Percentiles rank a stretch among this genome's conserved stretches.
Conservation (phyloP, 768 basidiomycete species). For the Lanmaoa pseudosensibilis region DNA sequence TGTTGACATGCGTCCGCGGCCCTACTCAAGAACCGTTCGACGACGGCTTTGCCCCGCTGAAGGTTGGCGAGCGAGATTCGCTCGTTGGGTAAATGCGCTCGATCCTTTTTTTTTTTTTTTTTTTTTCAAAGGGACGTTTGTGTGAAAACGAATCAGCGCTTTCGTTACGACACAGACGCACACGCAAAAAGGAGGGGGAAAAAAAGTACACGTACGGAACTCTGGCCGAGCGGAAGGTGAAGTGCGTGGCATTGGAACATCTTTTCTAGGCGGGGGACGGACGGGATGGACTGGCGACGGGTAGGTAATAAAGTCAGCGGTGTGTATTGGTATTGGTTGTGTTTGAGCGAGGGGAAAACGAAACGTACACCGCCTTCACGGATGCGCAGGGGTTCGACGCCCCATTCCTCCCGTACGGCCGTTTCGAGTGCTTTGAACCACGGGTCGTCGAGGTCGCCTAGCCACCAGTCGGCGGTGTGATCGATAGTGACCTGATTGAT, state of each 20-base stretch:
- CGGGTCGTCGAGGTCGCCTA: constrained; percentile 79
- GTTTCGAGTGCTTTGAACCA: constrained; percentile 87
- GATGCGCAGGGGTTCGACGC: constrained; percentile 78
- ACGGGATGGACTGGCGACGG: constrained; percentile 76
- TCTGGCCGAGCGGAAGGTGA: constrained; percentile 94
- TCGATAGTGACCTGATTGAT: constrained; percentile 70
- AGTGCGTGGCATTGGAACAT: constrained; percentile 86
- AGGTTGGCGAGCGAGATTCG: constrained; percentile 85
- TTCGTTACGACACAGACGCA: neutral
- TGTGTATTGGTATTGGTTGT: too few species aligned
- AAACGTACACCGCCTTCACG: constrained; percentile 86
- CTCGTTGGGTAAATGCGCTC: constrained; percentile 93
- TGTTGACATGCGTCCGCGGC: constrained; percentile 37
- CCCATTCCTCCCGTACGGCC: constrained; percentile 87
- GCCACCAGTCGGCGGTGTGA: constrained; percentile 94
- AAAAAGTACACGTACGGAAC: constrained; percentile 54
- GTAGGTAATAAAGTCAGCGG: neutral
- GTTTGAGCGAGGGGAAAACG: neutral
- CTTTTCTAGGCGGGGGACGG: constrained; percentile 91
- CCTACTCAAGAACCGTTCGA: constrained; percentile 69
- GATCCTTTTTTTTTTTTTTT: constrained; percentile 47
- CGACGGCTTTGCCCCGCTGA: constrained; percentile 69
- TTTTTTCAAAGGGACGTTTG: neutral
- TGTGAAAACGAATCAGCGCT: neutral
- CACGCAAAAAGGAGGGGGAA: too few species aligned